Evolutionary conservation across 1,284 basidiomycete species (phyloP).

Genomic region (Heterobasidion irregulare): DNA sequence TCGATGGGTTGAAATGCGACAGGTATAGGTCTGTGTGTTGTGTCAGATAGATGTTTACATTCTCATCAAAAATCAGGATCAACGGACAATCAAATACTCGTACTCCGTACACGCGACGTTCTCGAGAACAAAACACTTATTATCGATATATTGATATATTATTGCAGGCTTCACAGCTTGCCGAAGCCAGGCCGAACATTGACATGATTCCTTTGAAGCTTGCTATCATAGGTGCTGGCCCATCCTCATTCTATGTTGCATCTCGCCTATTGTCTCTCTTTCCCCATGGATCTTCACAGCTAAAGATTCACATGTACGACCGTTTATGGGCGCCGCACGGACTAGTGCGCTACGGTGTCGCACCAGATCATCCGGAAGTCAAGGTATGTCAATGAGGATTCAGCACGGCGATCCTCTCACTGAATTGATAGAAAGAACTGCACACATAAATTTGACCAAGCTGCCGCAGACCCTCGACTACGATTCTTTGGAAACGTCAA

Average conservation of each 20-base stretch:
- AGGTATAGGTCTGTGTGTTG: too few relatives aligned
- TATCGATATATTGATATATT: too few relatives aligned
- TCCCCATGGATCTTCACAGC: constrained; percentile 30
- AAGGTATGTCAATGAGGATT: constrained; percentile 49
- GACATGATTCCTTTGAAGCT: constrained; percentile 41
- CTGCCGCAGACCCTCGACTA: constrained; percentile 68
- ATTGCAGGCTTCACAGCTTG: too few relatives aligned
- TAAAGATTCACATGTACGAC: constrained; percentile 87
- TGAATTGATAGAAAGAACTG: constrained; percentile 64
- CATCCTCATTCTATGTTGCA: constrained; percentile 93
- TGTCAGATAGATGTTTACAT: too few relatives aligned
- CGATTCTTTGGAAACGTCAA: constrained; percentile 92
- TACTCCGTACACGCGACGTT: too few relatives aligned
- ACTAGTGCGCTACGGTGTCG: constrained; percentile 93
- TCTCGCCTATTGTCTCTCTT: constrained; percentile 68
- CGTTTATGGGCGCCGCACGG: constrained; percentile 93
- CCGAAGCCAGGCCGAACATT: neutral
- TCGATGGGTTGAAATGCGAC: too few relatives aligned
- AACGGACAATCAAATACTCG: too few relatives aligned
- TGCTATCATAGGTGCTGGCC: constrained; percentile 84
- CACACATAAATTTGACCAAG: constrained; percentile 87
- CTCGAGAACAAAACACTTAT: too few relatives aligned
- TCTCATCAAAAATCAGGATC: too few relatives aligned
- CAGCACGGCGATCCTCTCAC: constrained; percentile 1
- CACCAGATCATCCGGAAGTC: constrained; percentile 98